A percentile compares a stretch with the other conserved stretches of the same genome.
These are phyloP conservation scores for Leccinum olivaceoglutinosum DNA, from an alignment of 1,284 basidiomycete species.

Conservation along the genomic window DNA sequence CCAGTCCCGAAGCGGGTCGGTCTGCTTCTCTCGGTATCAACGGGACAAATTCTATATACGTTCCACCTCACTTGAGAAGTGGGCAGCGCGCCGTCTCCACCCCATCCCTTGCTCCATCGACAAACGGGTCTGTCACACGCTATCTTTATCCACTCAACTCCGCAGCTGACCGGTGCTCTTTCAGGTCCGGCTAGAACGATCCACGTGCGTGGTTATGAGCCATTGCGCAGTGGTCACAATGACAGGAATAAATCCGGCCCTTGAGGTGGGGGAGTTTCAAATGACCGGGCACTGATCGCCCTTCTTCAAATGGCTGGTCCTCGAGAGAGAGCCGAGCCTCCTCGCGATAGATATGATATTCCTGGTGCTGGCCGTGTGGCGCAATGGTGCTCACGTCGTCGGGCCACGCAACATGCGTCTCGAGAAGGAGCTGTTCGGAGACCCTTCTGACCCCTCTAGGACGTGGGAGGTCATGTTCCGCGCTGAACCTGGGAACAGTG, in stretches of 20 bases:
- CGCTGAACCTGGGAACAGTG: no score
- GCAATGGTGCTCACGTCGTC: conserved; percentile 81
- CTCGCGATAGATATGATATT: conserved; percentile 35
- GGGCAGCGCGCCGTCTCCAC: conserved; percentile 74
- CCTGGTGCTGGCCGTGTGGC: conserved; percentile 82
- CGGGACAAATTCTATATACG: conserved; percentile 77
- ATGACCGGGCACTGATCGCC: conserved; percentile 42
- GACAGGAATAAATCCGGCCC: conserved; percentile 44
- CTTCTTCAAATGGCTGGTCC: conserved; percentile 36
- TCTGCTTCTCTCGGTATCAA: conserved; percentile 65
- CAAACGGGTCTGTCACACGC: conserved; percentile 44
- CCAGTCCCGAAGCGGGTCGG: no score
- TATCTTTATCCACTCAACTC: conserved; percentile 6
- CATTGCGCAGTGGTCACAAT: conserved; percentile 39
- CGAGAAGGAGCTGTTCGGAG: conserved; percentile 96
- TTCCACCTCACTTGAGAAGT: conserved; percentile 87
- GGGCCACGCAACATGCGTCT: conserved; percentile 81
- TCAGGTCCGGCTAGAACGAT: conserved; percentile 69
- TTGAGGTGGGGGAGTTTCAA: conserved; percentile 35
- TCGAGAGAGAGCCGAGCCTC: conserved; percentile 34
- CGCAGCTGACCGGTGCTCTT: conserved; percentile 17
- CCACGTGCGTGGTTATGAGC: conserved; percentile 54
- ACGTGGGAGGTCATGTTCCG: no score
- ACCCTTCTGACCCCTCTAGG: conserved; percentile 72
- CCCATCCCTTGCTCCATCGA: conserved; percentile 33